phyloP scores from a whole-genome alignment of 305 asterid species.

The Fraxinus baroniana region DNA sequence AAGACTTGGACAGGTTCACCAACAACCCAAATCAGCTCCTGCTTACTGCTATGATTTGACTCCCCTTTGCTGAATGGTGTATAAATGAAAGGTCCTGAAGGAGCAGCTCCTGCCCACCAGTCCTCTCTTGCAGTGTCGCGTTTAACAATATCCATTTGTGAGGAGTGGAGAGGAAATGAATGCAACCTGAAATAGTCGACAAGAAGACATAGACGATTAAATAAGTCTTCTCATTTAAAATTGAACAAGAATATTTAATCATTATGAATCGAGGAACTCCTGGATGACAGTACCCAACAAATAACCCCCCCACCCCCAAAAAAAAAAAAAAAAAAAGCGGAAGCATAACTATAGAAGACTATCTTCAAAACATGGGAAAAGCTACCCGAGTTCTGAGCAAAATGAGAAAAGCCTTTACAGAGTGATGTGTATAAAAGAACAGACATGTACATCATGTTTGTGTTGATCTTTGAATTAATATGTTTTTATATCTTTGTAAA shows the following conservation, averaged over 20 bases:
- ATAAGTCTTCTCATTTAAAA: not conserved
- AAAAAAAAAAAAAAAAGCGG: not conserved
- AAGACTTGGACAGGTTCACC: conserved; percentile 96
- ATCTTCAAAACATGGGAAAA: not conserved
- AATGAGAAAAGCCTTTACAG: not conserved
- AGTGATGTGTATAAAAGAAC: not conserved
- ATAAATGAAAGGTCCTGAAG: conserved; percentile 96
- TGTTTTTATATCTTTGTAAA: not conserved
- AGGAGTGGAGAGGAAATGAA: conserved; percentile 89
- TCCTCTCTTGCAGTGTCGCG: conserved; percentile 81
- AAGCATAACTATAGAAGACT: not conserved
- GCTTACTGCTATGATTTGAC: conserved; percentile 63
- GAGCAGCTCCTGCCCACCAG: conserved; percentile 99
- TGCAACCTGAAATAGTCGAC: conserved; percentile 59
- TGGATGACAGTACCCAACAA: conserved; percentile 12
- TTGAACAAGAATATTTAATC: not conserved
- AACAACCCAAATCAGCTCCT: conserved; percentile 84
- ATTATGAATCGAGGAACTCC: not conserved
- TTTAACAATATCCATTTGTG: conserved; percentile 84
- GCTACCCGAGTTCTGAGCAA: not conserved
- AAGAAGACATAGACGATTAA: conserved; percentile 20
- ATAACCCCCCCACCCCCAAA: not conserved
- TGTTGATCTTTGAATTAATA: not conserved
- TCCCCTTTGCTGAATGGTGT: conserved; percentile 99
- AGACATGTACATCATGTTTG: not conserved